Evolutionary conservation across 140 eudicot genomes (phyloP).

Genomic region (Anethum foeniculum): DNA sequence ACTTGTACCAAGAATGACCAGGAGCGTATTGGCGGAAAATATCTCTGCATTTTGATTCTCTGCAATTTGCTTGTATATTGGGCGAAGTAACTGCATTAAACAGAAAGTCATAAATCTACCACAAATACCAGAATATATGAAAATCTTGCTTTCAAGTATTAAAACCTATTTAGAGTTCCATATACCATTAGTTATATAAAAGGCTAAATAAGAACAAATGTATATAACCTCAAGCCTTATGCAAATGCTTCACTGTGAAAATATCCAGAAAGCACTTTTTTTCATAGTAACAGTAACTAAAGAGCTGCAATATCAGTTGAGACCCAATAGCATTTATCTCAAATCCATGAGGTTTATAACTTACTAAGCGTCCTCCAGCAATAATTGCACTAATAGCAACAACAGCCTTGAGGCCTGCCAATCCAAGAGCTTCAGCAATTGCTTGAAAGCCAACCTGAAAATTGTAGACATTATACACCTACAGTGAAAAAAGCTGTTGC

Average conservation of each 20-base stretch:
- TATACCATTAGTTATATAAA: neutral
- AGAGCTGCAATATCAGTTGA: neutral
- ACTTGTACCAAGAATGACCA: slow-evolving; percentile 96
- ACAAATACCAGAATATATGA: slow-evolving; percentile 9
- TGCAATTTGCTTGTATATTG: slow-evolving; percentile 95
- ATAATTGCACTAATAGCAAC: slow-evolving; percentile 97
- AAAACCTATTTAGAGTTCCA: neutral
- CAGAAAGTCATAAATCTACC: neutral
- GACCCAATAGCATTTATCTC: neutral
- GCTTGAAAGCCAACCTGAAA: slow-evolving; percentile 87
- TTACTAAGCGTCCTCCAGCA: slow-evolving; percentile 94
- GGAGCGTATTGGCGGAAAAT: slow-evolving; percentile 92
- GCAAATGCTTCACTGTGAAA: neutral
- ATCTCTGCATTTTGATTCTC: slow-evolving; percentile 98
- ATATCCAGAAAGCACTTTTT: neutral
- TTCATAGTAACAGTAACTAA: neutral
- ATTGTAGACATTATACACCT: neutral
- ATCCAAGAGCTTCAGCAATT: slow-evolving; percentile 98
- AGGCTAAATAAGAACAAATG: neutral
- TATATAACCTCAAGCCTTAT: neutral
- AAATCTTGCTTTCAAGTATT: neutral
- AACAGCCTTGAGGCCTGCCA: slow-evolving; percentile 95
- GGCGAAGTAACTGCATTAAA: slow-evolving; percentile 82
- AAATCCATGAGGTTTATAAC: slow-evolving; percentile 2
- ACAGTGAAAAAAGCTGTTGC: neutral